Base-by-base conservation (phyloP, 768 basidiomycete species). In the Daedaleopsis sinensis region DNA sequence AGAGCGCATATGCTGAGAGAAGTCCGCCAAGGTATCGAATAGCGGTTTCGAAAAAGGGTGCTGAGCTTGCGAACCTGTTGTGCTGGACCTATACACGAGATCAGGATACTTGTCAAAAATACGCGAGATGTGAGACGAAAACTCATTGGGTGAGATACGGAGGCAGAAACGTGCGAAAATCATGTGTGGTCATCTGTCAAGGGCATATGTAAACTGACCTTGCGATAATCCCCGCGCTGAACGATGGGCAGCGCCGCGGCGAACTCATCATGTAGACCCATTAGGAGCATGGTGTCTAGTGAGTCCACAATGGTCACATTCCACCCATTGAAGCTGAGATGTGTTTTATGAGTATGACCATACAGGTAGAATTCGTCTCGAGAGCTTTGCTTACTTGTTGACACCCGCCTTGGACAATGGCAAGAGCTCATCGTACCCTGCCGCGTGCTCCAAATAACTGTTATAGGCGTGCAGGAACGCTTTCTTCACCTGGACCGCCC, bases 11-110 rank as follows among this genome's bases (percentile, higher is more conserved):
- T 0, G 91, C 92, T 2, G 92, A 88, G 6, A 96, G 81, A 1
- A 96, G 78, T 7, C 95, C 96, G 3, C 94, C 95, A 1, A 98
- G 84, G 67, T 96, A 91, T 35, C 95, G 86, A 62, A 97, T 97
- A 43, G 90, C 85, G 0, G 93, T 96, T 77, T 96, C 91, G 61
- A 92, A 93, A 71, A 87, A 90, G 1, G 87, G 87, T 0, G 71
- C 77, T 32, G 27, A 32, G 27, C 27, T 32, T 32, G 27, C 27
- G 7, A 3, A 32, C 27, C 27, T 32, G 7, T 32, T 32, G 27
- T 32, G 27, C 27, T 32, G 27, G 27, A 32, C 27, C 27, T 32
- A 7, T 32, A 32, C 27, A 7, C 27, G 27, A 32, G 27, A 7
- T 32, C 27, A 32, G 27, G 27, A n/a, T n/a, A n/a, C n/a, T n/a